Evolutionary conservation across 225 moss, liverwort and hornwort species (phyloP), one percentile per base, ranked within the genome.

Genomic region (Rhytidiadelphus loreus): DNA sequence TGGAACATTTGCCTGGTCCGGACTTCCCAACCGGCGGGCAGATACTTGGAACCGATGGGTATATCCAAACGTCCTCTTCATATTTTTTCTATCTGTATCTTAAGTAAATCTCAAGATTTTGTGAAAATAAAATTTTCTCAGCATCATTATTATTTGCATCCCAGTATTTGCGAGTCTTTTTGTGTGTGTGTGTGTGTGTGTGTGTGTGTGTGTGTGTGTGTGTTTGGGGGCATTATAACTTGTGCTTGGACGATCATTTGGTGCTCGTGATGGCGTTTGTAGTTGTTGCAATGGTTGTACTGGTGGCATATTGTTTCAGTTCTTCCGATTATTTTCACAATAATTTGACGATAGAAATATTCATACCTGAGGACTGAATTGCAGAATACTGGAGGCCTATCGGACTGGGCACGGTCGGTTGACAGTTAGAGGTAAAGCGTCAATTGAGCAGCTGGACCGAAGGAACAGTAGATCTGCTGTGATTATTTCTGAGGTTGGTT

Each of bases 1-100:
- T 98, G 97, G 98, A 98, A 88, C 94, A 98, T 90, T 81, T 98
- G 91, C 98, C 97, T 89, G 98, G 97, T 88, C 97, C 97, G 75
- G 98, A 98, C 84, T 98, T 98, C 62, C 98, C 98, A 56, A 98
- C 97, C 29, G 97, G 98, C 24, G 98, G 98, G 53, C 94, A 96
- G 88, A 98, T 98, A 85, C 93, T 97, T 83, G 97, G 98, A 83
- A 95, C 92, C 69, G 92, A 93, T 87, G 97, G 96, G 96, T 95
- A 96, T 60, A 86, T 68, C 14, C 89, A 78, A 82, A 81, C 37
- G 61, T 29, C 64, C 59, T 59, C 80, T 85, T 53, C n/a, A 46
- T 88, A n/a, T 74, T 78, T 53, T 60, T 26, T 80, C 61, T 61
- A 57, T 53, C 29, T 73, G 23, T 50, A 73, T 87, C 53, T 76